These are phyloP conservation scores for Hypoxylon subgilvum DNA, from an alignment of 495 filamentous ascomycete genomes.

Conservation along the genomic window DNA sequence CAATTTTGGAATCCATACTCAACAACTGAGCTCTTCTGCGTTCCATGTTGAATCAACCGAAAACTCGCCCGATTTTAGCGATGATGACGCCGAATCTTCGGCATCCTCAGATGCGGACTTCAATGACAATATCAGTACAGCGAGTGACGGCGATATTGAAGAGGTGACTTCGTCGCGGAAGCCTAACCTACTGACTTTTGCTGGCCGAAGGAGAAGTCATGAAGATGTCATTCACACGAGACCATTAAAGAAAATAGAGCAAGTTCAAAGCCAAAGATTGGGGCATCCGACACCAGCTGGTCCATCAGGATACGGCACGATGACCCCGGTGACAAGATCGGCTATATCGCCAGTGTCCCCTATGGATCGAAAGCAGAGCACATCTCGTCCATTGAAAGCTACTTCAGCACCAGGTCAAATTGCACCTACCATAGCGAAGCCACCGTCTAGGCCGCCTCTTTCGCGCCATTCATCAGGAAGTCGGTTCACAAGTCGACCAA, in stretches of 20 bases:
- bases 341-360: background rate
- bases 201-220: conserved; percentile 44
- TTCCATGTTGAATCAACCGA: conserved; percentile 59
- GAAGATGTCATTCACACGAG: conserved; percentile 37
- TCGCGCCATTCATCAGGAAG: conserved; percentile 59
- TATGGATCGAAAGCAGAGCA: conserved; percentile 4
- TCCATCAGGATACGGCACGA: conserved; percentile 32
- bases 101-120: conserved; percentile 38
- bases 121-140: conserved; percentile 36
- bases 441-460: conserved; percentile 51
- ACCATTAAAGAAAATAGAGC: background rate
- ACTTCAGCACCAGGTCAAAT: conserved; percentile 11
- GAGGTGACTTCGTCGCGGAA: conserved; percentile 20
- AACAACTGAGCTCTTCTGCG: conserved; percentile 69
- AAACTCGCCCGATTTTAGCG: conserved; percentile 48
- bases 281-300: background rate
- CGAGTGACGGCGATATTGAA: conserved; percentile 37
- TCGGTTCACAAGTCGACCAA: conserved; percentile 74
- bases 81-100: conserved; percentile 51
- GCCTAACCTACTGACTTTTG: conserved; percentile 34
- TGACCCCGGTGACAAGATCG: background rate
- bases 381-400: background rate
- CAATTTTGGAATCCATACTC: conserved; percentile 77
- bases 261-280: background rate
- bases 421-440: conserved; percentile 25